Base-by-base conservation (phyloP, 75 land plant genomes). In the Ceratopteris richardii region DNA sequence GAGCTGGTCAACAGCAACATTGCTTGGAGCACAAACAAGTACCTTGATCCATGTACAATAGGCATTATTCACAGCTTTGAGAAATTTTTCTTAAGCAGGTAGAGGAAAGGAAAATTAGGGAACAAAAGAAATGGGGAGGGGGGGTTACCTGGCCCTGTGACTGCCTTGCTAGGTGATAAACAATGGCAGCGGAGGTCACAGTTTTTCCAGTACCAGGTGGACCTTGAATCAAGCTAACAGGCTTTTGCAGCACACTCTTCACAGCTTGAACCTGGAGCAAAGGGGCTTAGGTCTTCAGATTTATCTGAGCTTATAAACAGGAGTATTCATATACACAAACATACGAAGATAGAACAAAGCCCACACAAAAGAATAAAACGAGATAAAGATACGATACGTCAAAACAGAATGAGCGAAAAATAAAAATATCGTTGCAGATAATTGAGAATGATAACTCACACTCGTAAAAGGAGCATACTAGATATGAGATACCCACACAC, bases 141-240 rank as follows among this genome's bases (percentile, higher is more conserved):
- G 28, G 16, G 5, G 25, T 60, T 60, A 95, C 99, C 86, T 95
- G 99, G 10, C 99, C 99, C 66, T 95, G 99, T 27, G 88, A 92
- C 74, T 90, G 99, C 65, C 90, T 95, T 20, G 99, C 99, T 78
- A 95, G 75, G 60, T 95, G 99, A 70, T 90, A 95, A 17, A 95
- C 99, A 77, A 95, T 95, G 3, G 99, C 97, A 14, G 99, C 99
- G 26, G 99, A 95, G 12, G 99, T 95, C 23, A 95, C 96, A 69
- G 99, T 95, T 60, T 95, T 95, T 12, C 99, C 96, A 29, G 99
- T 95, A 17, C 99, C 99, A 62, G 96, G 99, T 14, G 99, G 99
- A 29, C 99, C 99, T 62, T 95, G 99, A 67, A 95, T 95, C 52
- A 90, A 64, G 62, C 99, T 95, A 16, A 95, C 84, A 28, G 99